Base-by-base conservation (phyloP, 169 alveolate species). In the Eimeria tenella region DNA sequence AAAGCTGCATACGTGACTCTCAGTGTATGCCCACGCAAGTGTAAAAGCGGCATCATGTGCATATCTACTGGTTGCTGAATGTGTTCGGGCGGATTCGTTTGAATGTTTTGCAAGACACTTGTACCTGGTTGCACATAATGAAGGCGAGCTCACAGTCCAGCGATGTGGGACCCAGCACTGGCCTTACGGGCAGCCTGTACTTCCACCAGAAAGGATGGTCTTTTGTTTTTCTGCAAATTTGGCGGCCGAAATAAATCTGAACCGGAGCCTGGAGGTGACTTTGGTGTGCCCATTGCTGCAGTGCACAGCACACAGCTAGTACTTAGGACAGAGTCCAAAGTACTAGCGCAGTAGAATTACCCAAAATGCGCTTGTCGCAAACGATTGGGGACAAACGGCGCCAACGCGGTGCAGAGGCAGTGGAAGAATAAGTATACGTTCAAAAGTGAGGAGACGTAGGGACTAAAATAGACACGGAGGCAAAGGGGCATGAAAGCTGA, bases 121-220 rank as follows among this genome's bases (percentile, higher is more conserved):
- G 2, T 31, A 93, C 95, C 75, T 83, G 93, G 91, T 98, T 98
- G 63, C 99, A 97, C 99, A 99, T 99, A 23, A 99, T 95, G 95
- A 99, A 99, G 11, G 99, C 98, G n/a, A 99, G 97, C 56, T 98
- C 98, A 93, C 97, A 98, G 86, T 98, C 99, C 70, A 99, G 96
- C 17, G 99, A 97, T 0, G 99, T 99, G 5, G 99, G 99, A n/a
- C 99, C 99, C 49, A 99, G 96, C 83, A 98, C 98, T 7, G 99
- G 99, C 58, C 99, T 96, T 19, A 95, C 95, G 49, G 98, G 97
- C 74, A 99, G 97, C 68, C 97, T 97, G 93, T 98, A 99, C 77
- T 97, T 95, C 63, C 96, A 90, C 99, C 99, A 98, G 98, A 98
- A 97, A 11, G 95, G 93, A 50, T 71, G 53, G 52, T 71, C 83